These are phyloP conservation scores for Barnettozyma botsteinii DNA, from an alignment of 805 yeast species.

Conservation along the genomic window DNA sequence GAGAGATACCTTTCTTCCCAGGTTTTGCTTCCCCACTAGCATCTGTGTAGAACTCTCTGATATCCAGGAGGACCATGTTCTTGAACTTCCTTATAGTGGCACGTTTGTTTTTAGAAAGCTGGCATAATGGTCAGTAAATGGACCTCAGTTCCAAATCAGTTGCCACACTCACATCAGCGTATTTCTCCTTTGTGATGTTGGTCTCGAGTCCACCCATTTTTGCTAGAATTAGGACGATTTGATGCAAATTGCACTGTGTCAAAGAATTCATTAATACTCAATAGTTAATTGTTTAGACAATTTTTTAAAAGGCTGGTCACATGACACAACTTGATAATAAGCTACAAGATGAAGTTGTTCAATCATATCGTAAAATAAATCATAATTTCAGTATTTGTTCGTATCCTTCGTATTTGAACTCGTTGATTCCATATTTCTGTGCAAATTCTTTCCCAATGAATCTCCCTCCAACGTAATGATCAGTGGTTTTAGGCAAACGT, in stretches of 20 bases:
- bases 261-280: too few species aligned
- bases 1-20: conserved; percentile 70
- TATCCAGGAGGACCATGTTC: conserved; percentile 63
- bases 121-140: not conserved
- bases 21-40: conserved; percentile 65
- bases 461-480: conserved; percentile 87
- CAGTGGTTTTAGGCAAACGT: conserved; percentile 37
- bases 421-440: conserved; percentile 61
- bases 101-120: conserved; percentile 56
- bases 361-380: not conserved
- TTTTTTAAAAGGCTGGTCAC: not conserved
- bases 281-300: too few species aligned
- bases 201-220: conserved; percentile 4
- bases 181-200: conserved; percentile 6
- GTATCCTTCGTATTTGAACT: conserved; percentile 50
- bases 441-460: conserved; percentile 69
- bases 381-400: conserved; percentile 47
- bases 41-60: conserved; percentile 68
- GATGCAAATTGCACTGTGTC: too few species aligned
- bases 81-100: conserved; percentile 72
- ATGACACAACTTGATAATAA: too few species aligned
- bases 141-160: not conserved
- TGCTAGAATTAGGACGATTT: too few species aligned
- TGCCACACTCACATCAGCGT: conserved; percentile 6
- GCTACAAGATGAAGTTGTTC: too few species aligned